phyloP scores from a whole-genome alignment of 257 asterid genomes.

The Gentiana macrophylla region DNA sequence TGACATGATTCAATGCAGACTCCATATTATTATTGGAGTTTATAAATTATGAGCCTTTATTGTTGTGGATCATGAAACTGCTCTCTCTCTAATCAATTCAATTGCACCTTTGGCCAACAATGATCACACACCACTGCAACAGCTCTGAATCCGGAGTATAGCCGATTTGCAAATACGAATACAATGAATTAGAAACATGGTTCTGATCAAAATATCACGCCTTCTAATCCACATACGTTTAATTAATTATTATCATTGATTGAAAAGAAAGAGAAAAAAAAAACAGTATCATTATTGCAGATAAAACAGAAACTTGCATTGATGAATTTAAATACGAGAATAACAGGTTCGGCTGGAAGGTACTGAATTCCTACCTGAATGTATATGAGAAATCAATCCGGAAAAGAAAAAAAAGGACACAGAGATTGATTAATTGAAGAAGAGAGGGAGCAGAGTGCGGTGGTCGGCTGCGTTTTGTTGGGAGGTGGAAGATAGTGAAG shows the following conservation, averaged over 20 bases:
- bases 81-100: neutral
- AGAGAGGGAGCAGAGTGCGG: neutral
- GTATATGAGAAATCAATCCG: neutral
- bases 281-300: too few species aligned
- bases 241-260: neutral
- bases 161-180: neutral
- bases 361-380: neutral
- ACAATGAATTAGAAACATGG: too few species aligned
- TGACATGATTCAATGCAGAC: conserved; percentile 8
- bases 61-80: neutral
- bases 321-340: too few species aligned
- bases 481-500: neutral
- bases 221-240: too few species aligned
- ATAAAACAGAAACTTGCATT: neutral
- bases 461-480: neutral
- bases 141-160: neutral
- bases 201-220: too few species aligned
- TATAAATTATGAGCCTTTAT: conserved; percentile 16
- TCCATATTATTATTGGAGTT: conserved; percentile 7
- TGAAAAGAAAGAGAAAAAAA: neutral
- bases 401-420: neutral
- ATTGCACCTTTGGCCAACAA: neutral
- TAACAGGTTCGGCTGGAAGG: neutral
- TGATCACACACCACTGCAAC: neutral
- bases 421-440: neutral